These are phyloP conservation scores for Canariomyces notabilis DNA, from an alignment of 2,329 filamentous ascomycete genomes.

Conservation along the genomic window DNA sequence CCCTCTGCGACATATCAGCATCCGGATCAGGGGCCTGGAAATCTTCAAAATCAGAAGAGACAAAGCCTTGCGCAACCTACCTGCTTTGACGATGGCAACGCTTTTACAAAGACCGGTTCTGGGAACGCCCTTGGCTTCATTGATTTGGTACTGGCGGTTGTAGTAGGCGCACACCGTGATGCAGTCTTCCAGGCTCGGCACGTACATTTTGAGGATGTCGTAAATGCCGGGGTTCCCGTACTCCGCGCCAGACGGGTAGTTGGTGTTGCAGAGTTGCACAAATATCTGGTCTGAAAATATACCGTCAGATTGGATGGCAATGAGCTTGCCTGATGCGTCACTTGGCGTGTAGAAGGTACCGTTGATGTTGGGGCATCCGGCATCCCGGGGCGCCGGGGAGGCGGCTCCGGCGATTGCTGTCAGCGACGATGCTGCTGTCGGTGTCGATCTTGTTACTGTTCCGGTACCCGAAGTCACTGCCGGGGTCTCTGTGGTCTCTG, in stretches of 20 bases:
- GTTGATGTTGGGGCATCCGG: constrained; percentile 20
- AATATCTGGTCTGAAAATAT: constrained; percentile 14
- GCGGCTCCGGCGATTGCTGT: background rate
- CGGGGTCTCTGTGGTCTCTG: background rate
- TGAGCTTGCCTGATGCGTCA: constrained; percentile 4
- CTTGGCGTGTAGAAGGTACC: constrained; percentile 16
- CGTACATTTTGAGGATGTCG: constrained; percentile 22
- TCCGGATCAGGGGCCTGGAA: background rate
- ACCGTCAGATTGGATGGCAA: background rate
- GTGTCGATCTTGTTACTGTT: background rate
- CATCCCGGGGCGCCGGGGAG: constrained; percentile 18
- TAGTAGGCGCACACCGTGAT: constrained; percentile 20
- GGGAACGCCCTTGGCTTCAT: background rate
- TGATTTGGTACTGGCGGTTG: constrained; percentile 8
- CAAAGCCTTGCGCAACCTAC: constrained; percentile 8
- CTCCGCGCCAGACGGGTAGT: constrained; percentile 14
- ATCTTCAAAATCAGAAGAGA: background rate
- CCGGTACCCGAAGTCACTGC: background rate
- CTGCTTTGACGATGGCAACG: constrained; percentile 17
- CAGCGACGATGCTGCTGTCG: background rate
- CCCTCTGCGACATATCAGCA: constrained; percentile 7
- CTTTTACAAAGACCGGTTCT: background rate
- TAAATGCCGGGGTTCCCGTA: constrained; percentile 17
- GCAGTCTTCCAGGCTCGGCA: constrained; percentile 21
- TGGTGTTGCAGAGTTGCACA: constrained; percentile 17